Percentiles rank a stretch among this genome's conserved stretches.
phyloP scores from a whole-genome alignment of 257 asterid species.

The Nicotiana benthamiana region DNA sequence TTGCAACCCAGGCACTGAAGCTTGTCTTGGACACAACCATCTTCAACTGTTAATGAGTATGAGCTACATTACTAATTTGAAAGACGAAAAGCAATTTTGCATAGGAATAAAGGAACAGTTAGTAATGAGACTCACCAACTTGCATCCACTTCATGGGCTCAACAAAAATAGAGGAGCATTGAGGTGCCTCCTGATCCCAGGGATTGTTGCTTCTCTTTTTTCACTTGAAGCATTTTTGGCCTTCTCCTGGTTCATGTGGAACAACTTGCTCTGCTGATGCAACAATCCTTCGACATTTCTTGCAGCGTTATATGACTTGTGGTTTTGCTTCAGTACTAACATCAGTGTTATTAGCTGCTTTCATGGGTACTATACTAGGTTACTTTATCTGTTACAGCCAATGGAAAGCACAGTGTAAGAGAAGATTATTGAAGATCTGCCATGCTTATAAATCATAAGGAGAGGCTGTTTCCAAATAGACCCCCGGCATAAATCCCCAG shows the following conservation, averaged over 20 bases:
- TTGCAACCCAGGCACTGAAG: slow-evolving; percentile 82
- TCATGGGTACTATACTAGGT: slow-evolving; percentile 12
- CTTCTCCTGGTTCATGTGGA: slow-evolving; percentile 63
- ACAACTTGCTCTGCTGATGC: slow-evolving; percentile 64
- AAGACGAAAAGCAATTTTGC: background rate
- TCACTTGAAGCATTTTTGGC: slow-evolving; percentile 68
- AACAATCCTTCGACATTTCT: slow-evolving; percentile 83
- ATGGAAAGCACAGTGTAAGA: background rate
- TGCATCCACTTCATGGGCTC: slow-evolving; percentile 99
- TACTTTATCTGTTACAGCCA: background rate
- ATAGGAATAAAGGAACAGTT: background rate
- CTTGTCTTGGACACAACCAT: slow-evolving; percentile 67
- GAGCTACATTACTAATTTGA: slow-evolving; percentile 8
- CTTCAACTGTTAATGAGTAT: slow-evolving; percentile 44
- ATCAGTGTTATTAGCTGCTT: slow-evolving; percentile 11
- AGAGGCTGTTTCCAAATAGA: no score
- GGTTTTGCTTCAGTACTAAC: slow-evolving; percentile 24
- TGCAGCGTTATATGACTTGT: slow-evolving; percentile 73
- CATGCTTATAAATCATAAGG: background rate
- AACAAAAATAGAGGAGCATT: slow-evolving; percentile 83
- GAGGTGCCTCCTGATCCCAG: slow-evolving; percentile 26
- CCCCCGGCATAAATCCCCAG: no score
- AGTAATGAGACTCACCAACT: slow-evolving; percentile 32
- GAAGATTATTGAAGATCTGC: background rate
- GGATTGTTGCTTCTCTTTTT: slow-evolving; percentile 37